Percentiles rank a stretch among this genome's conserved stretches.
Evolutionary conservation across 2,329 filamentous ascomycete genomes (phyloP).

Genomic region (Helicocarpus griseus): DNA sequence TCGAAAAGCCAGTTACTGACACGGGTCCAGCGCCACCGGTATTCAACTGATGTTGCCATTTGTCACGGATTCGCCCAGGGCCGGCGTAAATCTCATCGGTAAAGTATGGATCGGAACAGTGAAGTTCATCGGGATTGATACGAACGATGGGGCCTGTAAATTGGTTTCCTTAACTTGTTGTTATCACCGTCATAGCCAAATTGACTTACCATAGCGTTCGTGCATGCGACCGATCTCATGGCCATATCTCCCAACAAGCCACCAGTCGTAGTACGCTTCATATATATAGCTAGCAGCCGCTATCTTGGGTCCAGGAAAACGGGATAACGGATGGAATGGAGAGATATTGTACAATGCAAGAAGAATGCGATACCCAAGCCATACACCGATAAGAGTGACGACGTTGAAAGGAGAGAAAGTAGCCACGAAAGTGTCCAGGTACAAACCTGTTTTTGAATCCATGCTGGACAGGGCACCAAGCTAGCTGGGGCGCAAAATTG

Average conservation of each 20-base stretch:
- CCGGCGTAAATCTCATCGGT: slow-evolving; percentile 15
- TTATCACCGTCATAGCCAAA: background rate
- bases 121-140: slow-evolving; percentile 10
- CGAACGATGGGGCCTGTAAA: slow-evolving; percentile 1
- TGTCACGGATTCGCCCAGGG: slow-evolving; percentile 14
- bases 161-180: background rate
- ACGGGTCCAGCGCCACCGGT: slow-evolving; percentile 2
- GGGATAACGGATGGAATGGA: slow-evolving; percentile 1
- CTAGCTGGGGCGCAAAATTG: no score
- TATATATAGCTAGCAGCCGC: slow-evolving; percentile 14
- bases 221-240: slow-evolving; percentile 15
- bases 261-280: slow-evolving; percentile 16
- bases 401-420: background rate
- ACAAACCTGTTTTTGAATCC: background rate
- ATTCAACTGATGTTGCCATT: slow-evolving; percentile 5
- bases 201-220: slow-evolving; percentile 15
- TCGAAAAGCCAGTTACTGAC: slow-evolving; percentile 8
- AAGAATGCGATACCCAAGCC: background rate
- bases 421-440: background rate
- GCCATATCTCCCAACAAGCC: slow-evolving; percentile 12
- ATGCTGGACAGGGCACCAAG: no score
- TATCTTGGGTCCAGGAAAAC: slow-evolving; percentile 14
- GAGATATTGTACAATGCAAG: slow-evolving; percentile 3
- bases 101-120: slow-evolving; percentile 13
- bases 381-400: slow-evolving; percentile 2